A percentile compares a stretch with the other conserved stretches of the same genome.
Evolutionary conservation across 78 protist species (phyloP).

Genomic region (Capsaspora owczarzaki): DNA sequence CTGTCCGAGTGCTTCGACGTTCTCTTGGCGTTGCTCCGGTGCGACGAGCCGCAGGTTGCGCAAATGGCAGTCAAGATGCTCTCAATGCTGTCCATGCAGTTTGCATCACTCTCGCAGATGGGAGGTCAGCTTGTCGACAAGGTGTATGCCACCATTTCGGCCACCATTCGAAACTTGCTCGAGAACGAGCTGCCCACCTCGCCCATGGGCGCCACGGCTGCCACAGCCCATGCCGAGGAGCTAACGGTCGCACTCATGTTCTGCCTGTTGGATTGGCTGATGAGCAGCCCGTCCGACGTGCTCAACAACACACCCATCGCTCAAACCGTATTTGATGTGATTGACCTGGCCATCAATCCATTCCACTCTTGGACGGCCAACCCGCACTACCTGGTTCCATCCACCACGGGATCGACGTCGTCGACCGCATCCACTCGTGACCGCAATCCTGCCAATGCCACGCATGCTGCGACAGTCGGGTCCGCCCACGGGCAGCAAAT

Average conservation of each 20-base stretch:
- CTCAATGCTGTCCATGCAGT: neutral
- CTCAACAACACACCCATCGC: neutral
- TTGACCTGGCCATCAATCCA: neutral
- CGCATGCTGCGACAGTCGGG: too few relatives aligned
- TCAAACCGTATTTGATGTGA: neutral
- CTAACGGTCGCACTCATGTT: conserved; percentile 2
- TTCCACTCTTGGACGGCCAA: too few relatives aligned
- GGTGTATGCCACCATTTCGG: neutral
- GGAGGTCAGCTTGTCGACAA: neutral
- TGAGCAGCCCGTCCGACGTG: neutral
- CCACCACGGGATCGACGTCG: too few relatives aligned
- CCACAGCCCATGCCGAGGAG: too few relatives aligned
- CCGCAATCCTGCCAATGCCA: too few relatives aligned
- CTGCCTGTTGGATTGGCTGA: conserved; percentile 20
- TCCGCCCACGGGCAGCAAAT: too few relatives aligned
- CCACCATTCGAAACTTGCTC: neutral
- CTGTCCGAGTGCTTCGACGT: neutral
- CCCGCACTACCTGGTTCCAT: too few relatives aligned
- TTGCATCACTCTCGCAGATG: neutral
- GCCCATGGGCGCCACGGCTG: neutral
- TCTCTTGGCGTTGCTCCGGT: neutral
- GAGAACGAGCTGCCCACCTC: neutral
- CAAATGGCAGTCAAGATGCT: neutral
- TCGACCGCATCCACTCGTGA: too few relatives aligned
- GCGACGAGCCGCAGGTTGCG: neutral